phyloP scores from a whole-genome alignment of 768 basidiomycete species.

The Lactifluus pinguis region DNA sequence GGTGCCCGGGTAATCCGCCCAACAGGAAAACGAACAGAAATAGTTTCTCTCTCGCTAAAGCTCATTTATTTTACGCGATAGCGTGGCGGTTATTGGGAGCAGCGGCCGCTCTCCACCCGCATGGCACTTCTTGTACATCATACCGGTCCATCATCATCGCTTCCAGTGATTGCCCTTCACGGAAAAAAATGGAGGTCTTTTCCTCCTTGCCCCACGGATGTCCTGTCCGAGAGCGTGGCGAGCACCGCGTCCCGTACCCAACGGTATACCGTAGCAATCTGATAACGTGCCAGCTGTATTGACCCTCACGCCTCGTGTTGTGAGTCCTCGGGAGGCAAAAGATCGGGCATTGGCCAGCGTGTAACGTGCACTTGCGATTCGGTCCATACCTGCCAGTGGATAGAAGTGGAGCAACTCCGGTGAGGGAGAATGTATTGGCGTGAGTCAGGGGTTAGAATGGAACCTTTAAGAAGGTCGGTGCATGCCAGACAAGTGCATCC shows the following conservation, averaged over 20 bases:
- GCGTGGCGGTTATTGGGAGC: not conserved
- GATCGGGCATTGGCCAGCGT: not conserved
- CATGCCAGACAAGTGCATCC: not conserved
- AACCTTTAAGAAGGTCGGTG: conserved; percentile 9
- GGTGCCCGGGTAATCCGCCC: not conserved
- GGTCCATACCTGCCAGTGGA: not conserved
- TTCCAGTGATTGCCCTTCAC: not conserved
- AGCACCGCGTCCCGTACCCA: not conserved
- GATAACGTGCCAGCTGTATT: not conserved
- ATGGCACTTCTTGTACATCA: conserved; percentile 15
- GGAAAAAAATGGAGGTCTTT: not conserved
- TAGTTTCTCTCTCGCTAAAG: not conserved
- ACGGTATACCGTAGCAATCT: conserved; percentile 3
- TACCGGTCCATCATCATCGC: not conserved
- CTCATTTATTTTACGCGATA: not conserved
- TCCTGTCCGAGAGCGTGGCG: not conserved
- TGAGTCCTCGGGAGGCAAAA: not conserved
- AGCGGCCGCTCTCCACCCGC: conserved; percentile 13
- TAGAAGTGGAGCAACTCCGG: not conserved
- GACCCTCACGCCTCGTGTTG: not conserved
- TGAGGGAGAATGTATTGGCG: not conserved
- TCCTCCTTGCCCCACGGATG: not conserved
- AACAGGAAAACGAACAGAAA: not conserved
- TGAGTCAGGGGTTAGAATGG: not conserved
- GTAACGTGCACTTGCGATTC: not conserved